Evolutionary conservation across 805 yeast genomes (phyloP).

Genomic region (Yamadazyma akitaensis): DNA sequence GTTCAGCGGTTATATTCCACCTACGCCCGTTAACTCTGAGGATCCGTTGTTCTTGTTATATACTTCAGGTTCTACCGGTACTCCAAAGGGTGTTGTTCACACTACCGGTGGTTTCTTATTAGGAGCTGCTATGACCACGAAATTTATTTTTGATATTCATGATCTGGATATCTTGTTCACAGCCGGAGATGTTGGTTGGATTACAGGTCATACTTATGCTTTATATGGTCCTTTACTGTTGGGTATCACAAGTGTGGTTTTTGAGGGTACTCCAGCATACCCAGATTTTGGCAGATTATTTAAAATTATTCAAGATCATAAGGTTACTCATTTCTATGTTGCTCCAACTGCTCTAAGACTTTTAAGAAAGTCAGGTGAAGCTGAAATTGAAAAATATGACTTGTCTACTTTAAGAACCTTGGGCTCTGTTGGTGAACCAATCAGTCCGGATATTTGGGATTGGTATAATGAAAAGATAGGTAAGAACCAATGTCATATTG

Average conservation of each 20-base stretch:
- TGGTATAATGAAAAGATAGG: slow-evolving; percentile 96
- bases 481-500: slow-evolving; percentile 80
- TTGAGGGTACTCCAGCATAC: slow-evolving; percentile 97
- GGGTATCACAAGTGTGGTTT: slow-evolving; percentile 90
- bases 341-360: slow-evolving; percentile 98
- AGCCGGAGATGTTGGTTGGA: slow-evolving; percentile 99
- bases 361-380: slow-evolving; percentile 84
- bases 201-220: slow-evolving; percentile 96
- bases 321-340: slow-evolving; percentile 93
- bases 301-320: slow-evolving; percentile 90
- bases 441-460: slow-evolving; percentile 97
- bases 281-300: slow-evolving; percentile 95
- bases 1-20: slow-evolving; percentile 82
- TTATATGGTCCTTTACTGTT: slow-evolving; percentile 84
- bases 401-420: slow-evolving; percentile 83
- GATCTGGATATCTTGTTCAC: slow-evolving; percentile 86
- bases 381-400: slow-evolving; percentile 75
- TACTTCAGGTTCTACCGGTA: slow-evolving; percentile 97
- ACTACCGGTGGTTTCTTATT: slow-evolving; percentile 91
- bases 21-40: slow-evolving; percentile 82
- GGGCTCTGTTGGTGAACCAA: slow-evolving; percentile 99
- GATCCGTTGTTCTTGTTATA: slow-evolving; percentile 94
- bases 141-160: slow-evolving; percentile 91
- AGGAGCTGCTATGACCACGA: slow-evolving; percentile 89
- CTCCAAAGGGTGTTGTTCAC: slow-evolving; percentile 98